phyloP scores from a whole-genome alignment of 192 early-diverging fungal species.

The Coemansia umbellata region DNA sequence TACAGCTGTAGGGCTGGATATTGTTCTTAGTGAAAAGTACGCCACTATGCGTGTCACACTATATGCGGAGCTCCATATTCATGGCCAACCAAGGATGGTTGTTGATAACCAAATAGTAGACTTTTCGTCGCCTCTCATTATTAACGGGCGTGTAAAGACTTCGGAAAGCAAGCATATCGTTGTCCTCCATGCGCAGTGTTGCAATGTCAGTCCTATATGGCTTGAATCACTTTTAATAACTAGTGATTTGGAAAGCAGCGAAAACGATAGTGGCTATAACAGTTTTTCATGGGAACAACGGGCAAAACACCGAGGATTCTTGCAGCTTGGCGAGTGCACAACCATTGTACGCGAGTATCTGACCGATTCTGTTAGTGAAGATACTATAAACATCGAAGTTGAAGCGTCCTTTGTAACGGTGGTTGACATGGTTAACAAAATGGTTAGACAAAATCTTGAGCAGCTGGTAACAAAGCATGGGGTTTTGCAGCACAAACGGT shows the following conservation, averaged over 20 bases:
- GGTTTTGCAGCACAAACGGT: constrained; percentile 4
- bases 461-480: not conserved
- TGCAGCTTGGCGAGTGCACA: constrained; percentile 13
- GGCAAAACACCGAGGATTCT: constrained; percentile 4
- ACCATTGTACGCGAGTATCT: constrained; percentile 11
- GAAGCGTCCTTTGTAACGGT: constrained; percentile 4
- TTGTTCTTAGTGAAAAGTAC: constrained; percentile 1
- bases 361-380: not conserved
- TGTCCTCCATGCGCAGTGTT: constrained; percentile 14
- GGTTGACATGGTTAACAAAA: not conserved
- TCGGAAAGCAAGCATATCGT: not conserved
- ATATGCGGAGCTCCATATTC: constrained; percentile 8
- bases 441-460: not conserved
- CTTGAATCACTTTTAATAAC: constrained; percentile 3
- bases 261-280: not conserved
- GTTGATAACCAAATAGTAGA: constrained; percentile 14
- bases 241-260: not conserved
- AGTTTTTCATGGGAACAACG: not conserved
- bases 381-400: not conserved
- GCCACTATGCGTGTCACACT: constrained; percentile 5
- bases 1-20: not conserved
- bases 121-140: constrained; percentile 5
- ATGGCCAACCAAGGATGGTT: constrained; percentile 7
- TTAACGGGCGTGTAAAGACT: not conserved
- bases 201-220: constrained; percentile 1